Evolutionary conservation across 2,329 filamentous ascomycete species (phyloP).

Genomic region (Microdochium bolleyi): DNA sequence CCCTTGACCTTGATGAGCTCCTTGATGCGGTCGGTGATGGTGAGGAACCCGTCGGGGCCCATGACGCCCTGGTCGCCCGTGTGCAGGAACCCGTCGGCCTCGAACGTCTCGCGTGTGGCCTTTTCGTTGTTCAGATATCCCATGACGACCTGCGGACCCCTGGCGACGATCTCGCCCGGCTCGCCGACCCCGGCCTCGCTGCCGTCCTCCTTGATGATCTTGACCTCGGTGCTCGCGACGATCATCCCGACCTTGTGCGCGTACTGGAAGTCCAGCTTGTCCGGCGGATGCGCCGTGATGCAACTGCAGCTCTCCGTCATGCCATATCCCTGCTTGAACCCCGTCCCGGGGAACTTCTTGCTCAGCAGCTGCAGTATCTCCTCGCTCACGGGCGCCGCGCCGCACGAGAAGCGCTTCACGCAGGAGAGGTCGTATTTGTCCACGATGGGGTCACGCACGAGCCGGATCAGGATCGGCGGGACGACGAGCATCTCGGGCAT

Average conservation of each 20-base stretch:
- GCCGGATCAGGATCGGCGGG: conserved; percentile 51
- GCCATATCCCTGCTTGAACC: conserved; percentile 59
- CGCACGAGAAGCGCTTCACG: conserved; percentile 48
- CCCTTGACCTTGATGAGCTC: conserved; percentile 64
- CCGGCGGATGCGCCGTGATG: conserved; percentile 52
- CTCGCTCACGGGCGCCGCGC: conserved; percentile 48
- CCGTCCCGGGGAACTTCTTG: conserved; percentile 47
- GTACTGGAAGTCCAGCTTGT: conserved; percentile 48
- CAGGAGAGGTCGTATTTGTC: conserved; percentile 47
- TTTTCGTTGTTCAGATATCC: conserved; percentile 35
- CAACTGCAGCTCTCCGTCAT: conserved; percentile 61
- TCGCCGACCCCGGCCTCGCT: conserved; percentile 42
- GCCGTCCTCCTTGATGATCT: conserved; percentile 48
- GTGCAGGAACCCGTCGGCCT: conserved; percentile 30
- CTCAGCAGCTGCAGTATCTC: conserved; percentile 50
- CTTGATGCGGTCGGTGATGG: conserved; percentile 55
- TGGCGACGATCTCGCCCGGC: conserved; percentile 38
- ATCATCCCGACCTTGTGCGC: conserved; percentile 47
- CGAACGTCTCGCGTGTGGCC: conserved; percentile 25
- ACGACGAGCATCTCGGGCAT: conserved; percentile 50
- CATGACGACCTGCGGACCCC: conserved; percentile 40
- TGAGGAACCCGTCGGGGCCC: conserved; percentile 45
- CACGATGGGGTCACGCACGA: conserved; percentile 48
- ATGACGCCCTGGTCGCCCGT: conserved; percentile 51
- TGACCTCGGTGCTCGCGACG: conserved; percentile 50